Evolutionary conservation across 2,329 filamentous ascomycete species (phyloP), one percentile per base, ranked within the genome.

Genomic region (Emmonsia crescens): DNA sequence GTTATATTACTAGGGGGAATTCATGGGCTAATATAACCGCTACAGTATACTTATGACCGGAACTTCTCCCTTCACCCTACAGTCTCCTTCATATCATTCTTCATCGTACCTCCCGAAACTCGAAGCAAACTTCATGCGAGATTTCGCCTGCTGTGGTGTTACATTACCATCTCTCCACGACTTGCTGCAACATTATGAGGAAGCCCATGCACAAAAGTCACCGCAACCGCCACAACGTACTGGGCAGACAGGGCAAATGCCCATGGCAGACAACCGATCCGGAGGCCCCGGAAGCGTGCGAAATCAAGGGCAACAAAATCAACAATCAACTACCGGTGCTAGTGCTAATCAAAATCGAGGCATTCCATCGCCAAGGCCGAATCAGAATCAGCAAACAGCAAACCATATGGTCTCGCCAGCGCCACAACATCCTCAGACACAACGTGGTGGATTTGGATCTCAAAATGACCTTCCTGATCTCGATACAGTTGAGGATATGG

Each of bases 121-220:
- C 72, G 94, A 99, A 76, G 93, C 93, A 64, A 94, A 93, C 72
- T 99, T 96, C 75, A 95, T 97, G 90, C 88, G 88, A 75, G 92
- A 97, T 77, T 97, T 97, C 77, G 88, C 88, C 59, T 99, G 94
- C 78, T 99, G 94, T 77, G 91, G 91, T 70, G 84, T 90, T 69
- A 93, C 88, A 38, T 83, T 96, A 67, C 89, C 92, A 29, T 95
- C 92, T 58, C 83, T 99, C 68, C 94, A 99, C 77, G 94, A 97
- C 72, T 82, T 99, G 55, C 80, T 99, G 55, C 91, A 96, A 72
- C 94, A 99, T 75, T 99, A 96, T 73, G 94, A 99, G 76, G 93
- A 96, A 76, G 85, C 88, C 61, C 94, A 99, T 75, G 93, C 91
- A 19, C 86, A 89, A 65, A 82, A 88, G 65, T 81, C 83, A 31